phyloP scores from a whole-genome alignment of 2,329 filamentous ascomycete genomes.

The Orbilia javanica region DNA sequence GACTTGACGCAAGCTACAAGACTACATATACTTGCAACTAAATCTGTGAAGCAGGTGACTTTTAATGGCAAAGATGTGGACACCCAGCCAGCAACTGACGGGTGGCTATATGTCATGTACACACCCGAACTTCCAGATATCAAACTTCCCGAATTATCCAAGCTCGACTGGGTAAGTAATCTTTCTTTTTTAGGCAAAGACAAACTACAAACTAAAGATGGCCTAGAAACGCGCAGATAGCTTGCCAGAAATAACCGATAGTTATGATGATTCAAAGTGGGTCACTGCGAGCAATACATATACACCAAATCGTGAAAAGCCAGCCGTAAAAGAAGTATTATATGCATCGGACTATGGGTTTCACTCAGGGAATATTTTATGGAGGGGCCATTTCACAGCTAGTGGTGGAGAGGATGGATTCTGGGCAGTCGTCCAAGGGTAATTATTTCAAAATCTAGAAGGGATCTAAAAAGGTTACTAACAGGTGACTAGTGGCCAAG shows the following conservation, averaged over 20 bases:
- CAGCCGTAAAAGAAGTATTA: constrained; percentile 75
- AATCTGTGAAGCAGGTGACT: constrained; percentile 69
- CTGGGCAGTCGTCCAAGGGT: constrained; percentile 72
- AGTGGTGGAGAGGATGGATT: constrained; percentile 73
- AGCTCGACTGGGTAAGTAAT: constrained; percentile 69
- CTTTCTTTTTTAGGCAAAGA: neutral
- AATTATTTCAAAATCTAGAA: neutral
- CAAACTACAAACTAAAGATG: neutral
- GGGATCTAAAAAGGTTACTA: neutral
- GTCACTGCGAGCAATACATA: constrained; percentile 71
- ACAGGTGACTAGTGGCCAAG: constrained; percentile 68
- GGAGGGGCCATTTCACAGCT: constrained; percentile 77
- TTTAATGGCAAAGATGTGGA: constrained; percentile 71
- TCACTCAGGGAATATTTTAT: constrained; percentile 76
- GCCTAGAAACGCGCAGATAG: constrained; percentile 74
- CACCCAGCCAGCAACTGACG: constrained; percentile 64
- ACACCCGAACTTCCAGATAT: constrained; percentile 69
- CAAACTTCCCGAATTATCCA: constrained; percentile 71
- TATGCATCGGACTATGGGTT: constrained; percentile 81
- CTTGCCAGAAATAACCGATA: constrained; percentile 75
- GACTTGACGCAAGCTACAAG: constrained; percentile 78
- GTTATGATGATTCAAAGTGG: constrained; percentile 80
- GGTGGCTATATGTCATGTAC: constrained; percentile 69
- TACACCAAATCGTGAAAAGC: constrained; percentile 73
- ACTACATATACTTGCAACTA: constrained; percentile 75